Evolutionary conservation across 1,139 yeast genomes (phyloP).

Genomic region (Protomyces pachydermus): DNA sequence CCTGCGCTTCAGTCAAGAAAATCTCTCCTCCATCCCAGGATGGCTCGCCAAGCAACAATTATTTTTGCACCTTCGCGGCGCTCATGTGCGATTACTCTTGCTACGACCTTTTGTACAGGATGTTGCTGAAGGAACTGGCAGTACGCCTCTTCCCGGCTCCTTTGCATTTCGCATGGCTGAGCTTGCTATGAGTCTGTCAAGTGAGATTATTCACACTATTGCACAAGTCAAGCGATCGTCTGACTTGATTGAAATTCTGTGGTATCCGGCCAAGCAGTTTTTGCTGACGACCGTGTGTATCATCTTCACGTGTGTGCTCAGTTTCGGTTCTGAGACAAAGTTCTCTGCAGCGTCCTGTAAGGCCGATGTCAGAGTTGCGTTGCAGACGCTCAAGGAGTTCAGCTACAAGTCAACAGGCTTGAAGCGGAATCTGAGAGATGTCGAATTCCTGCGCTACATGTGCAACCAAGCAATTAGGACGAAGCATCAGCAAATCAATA

Average conservation of each 20-base stretch:
- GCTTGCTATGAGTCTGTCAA: conserved; percentile 9
- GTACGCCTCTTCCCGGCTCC: not conserved
- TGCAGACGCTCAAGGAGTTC: conserved; percentile 11
- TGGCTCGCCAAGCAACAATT: conserved; percentile 24
- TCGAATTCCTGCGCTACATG: conserved; percentile 17
- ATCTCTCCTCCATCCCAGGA: not conserved
- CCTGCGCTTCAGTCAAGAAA: conserved; percentile 11
- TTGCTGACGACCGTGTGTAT: conserved; percentile 14
- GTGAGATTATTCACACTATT: conserved; percentile 20
- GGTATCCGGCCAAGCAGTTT: conserved; percentile 22
- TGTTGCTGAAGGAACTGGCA: not conserved
- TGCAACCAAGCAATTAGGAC: conserved; percentile 11
- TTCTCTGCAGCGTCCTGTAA: conserved; percentile 18
- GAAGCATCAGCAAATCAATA: not conserved
- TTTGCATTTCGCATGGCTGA: conserved; percentile 14
- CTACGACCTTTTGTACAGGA: conserved; percentile 18
- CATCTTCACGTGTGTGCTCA: conserved; percentile 20
- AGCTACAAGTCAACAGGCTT: conserved; percentile 14
- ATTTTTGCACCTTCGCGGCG: conserved; percentile 16
- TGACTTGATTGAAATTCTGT: conserved; percentile 11
- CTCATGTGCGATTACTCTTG: conserved; percentile 13
- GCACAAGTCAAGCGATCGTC: conserved; percentile 17
- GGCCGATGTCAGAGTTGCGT: conserved; percentile 21
- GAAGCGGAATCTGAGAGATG: conserved; percentile 13
- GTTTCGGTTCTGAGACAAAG: conserved; percentile 2